Percentiles rank a stretch among this genome's conserved stretches.
These are phyloP conservation scores for Hermanozyma aechmeae DNA, from an alignment of 805 yeast species.

Conservation along the genomic window DNA sequence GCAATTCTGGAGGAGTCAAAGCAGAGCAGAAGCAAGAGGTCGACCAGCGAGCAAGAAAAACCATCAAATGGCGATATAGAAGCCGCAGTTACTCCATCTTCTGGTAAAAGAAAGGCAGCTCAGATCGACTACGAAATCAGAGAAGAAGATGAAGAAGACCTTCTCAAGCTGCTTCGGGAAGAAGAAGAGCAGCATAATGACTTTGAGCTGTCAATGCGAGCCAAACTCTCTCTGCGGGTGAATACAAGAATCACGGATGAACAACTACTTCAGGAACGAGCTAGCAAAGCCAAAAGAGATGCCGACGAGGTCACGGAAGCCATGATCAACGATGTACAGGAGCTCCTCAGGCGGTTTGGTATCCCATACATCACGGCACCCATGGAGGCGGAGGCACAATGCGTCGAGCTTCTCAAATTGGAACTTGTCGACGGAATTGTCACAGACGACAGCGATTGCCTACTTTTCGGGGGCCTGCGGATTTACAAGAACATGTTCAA, in stretches of 20 bases:
- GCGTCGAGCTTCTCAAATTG: slow-evolving; percentile 67
- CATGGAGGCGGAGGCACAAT: slow-evolving; percentile 98
- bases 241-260: slow-evolving; percentile 36
- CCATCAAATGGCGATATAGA: too few relatives aligned
- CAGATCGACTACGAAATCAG: slow-evolving; percentile 55
- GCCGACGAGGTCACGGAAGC: slow-evolving; percentile 82
- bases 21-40: neutral
- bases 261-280: slow-evolving; percentile 47
- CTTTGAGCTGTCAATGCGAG: slow-evolving; percentile 35
- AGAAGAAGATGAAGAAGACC: slow-evolving; percentile 68
- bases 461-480: slow-evolving; percentile 78
- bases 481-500: slow-evolving; percentile 91
- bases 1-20: neutral
- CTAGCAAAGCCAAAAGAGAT: slow-evolving; percentile 66
- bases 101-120: neutral
- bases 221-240: slow-evolving; percentile 10
- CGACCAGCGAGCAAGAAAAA: too few relatives aligned
- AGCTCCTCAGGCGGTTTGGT: slow-evolving; percentile 77
- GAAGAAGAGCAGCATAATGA: slow-evolving; percentile 69
- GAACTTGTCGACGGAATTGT: slow-evolving; percentile 87
- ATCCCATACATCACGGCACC: slow-evolving; percentile 95
- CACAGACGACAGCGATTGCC: slow-evolving; percentile 96
- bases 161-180: slow-evolving; percentile 49
- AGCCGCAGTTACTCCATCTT: neutral
- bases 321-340: slow-evolving; percentile 90